Evolutionary conservation across 202 grass and related monocot genomes (phyloP).

Genomic region (Panicum virgatum): DNA sequence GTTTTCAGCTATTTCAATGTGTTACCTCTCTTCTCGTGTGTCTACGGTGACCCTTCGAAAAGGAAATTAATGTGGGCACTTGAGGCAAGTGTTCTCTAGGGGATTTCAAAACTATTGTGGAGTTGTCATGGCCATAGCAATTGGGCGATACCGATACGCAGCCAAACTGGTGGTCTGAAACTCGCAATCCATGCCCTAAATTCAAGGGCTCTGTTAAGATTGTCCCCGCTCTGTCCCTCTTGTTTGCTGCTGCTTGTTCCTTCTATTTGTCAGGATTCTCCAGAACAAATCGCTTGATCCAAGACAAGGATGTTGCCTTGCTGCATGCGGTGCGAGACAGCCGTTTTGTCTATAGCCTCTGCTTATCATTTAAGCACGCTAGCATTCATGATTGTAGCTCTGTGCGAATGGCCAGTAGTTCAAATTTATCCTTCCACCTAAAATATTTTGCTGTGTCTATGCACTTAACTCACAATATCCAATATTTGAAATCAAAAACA

Average conservation of each 20-base stretch:
- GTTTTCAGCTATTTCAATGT: not conserved
- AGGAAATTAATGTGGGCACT: not conserved
- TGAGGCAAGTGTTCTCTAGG: not conserved
- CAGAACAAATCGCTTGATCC: slow-evolving; percentile 20
- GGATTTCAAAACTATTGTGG: not conserved
- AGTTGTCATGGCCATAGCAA: slow-evolving; percentile 23
- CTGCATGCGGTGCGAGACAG: slow-evolving; percentile 22
- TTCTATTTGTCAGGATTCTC: slow-evolving; percentile 40
- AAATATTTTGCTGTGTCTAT: not conserved
- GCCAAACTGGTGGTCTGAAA: not conserved
- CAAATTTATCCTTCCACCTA: not conserved
- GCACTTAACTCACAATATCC: not conserved
- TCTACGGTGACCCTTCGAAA: not conserved
- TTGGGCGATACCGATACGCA: slow-evolving; percentile 8
- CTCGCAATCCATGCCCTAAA: slow-evolving; percentile 31
- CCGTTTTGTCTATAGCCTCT: slow-evolving; percentile 9
- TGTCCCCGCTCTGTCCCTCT: not conserved
- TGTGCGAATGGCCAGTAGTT: not conserved
- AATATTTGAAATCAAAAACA: not conserved
- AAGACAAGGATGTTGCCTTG: slow-evolving; percentile 18
- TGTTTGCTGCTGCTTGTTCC: slow-evolving; percentile 50
- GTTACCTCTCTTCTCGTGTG: not conserved
- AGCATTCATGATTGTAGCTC: not conserved
- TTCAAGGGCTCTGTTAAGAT: slow-evolving; percentile 44
- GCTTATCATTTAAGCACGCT: not conserved